Evolutionary conservation across 352 stramenopile species (phyloP), one percentile per base, ranked within the genome.

Genomic region (Phytophthora boehmeriae): DNA sequence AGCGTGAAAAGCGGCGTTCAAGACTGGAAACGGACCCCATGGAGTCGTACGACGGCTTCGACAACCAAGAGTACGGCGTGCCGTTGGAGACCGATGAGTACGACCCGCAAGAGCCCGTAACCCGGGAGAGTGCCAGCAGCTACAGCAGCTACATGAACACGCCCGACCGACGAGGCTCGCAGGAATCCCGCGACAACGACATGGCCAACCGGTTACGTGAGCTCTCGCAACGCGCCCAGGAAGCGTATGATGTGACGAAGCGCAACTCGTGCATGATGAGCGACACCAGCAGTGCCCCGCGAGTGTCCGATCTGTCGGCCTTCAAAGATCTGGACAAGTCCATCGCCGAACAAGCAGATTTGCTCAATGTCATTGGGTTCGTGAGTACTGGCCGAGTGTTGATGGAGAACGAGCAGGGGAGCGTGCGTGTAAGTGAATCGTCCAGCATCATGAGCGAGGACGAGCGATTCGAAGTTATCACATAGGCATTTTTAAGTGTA

Each of bases 181-280:
- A 80, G 25, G 71, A 83, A 61, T 53, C 59, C 25, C 66, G 74
- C 28, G 76, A 82, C 36, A 73, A 64, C 19, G 80, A 91, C 44
- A 69, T 91, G 50, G 76, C 80, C 5, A 67, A 55, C 17, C 69
- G 82, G 34, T 74, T 91, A 59, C 76, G 71, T 16, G 82, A 91
- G 56, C 88, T 91, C 20, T 84, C 79, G 19, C 74, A 74, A 43
- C 80, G 73, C 35, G 82, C 82, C 6, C 78, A 89, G 54, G 82
- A 91, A 50, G 68, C 78, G 8, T 55, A 89, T 55, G 82, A 91
- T 17, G 66, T 79, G 34, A 91, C 82, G 22, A 77, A 78, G 36
- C 82, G 82, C 54, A 88, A 89, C 54, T 89, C 80, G 54, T 85
- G 69, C 50, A 80, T 91, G 74, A 88, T 91, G 82, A 91, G 82